These are phyloP conservation scores for Tulasnella sp. DNA, from an alignment of 768 basidiomycete genomes.

Conservation along the genomic window DNA sequence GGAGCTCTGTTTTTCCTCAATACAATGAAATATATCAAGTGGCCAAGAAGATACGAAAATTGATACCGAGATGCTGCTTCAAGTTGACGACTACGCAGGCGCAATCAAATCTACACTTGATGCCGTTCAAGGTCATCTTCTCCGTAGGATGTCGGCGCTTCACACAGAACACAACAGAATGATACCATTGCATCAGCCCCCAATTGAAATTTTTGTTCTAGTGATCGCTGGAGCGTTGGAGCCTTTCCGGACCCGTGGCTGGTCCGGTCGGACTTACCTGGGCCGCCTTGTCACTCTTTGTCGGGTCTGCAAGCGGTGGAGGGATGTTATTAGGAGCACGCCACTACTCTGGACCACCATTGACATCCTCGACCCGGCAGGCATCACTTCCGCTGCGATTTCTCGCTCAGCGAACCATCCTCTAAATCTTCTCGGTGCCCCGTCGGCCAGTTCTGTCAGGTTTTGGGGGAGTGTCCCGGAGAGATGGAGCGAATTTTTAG, in stretches of 20 bases:
- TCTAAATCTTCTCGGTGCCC: background rate
- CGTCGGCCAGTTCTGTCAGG: background rate
- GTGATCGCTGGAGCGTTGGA: background rate
- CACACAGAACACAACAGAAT: background rate
- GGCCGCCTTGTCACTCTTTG: background rate
- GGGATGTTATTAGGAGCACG: background rate
- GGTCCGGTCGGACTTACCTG: background rate
- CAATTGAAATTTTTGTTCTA: background rate
- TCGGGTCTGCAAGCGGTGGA: background rate
- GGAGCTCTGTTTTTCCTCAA: too few species aligned
- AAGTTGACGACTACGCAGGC: background rate
- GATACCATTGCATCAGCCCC: background rate
- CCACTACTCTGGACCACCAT: background rate
- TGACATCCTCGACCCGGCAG: background rate
- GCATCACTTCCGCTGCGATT: background rate
- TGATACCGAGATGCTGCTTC: background rate
- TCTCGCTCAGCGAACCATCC: background rate
- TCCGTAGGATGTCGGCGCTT: background rate
- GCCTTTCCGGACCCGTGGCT: background rate
- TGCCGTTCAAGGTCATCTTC: background rate
- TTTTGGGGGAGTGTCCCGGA: background rate
- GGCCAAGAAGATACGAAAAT: background rate
- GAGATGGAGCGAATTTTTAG: background rate
- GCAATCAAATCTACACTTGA: background rate
- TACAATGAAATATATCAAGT: too few species aligned